Base-by-base conservation (phyloP, 352 stramenopile species). In the Saprolegnia parasitica region DNA sequence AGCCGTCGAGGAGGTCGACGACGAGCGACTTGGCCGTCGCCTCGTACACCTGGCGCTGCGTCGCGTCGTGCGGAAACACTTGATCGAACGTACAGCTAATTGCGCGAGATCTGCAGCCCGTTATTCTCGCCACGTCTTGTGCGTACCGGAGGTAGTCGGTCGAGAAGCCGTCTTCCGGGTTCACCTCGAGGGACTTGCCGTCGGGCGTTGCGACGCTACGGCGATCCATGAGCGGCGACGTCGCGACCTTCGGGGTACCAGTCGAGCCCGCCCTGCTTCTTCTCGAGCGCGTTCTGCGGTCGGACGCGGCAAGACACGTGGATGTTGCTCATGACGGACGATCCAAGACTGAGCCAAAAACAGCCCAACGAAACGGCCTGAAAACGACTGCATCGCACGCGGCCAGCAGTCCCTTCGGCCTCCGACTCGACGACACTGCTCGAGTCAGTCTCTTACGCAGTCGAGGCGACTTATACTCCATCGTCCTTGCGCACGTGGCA, bases 261-360 rank as follows among this genome's bases (percentile, higher is more conserved):
- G 76, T 85, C 74, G 0, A 75, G 68, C 0, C 83, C 84, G 40
- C 77, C 79, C 71, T 89, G 79, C 24, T 80, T 77, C 50, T 82
- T 87, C 64, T 92, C 84, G 26, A 88, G 75, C 42, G 80, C 72
- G 67, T 93, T 95, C 68, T 92, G 81, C 45, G 89, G 85, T 10
- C 85, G 80, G 16, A 96, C 75, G 4, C 88, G 82, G 24, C 85
- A 95, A 37, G 81, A 90, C 11, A 95, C 83, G 47, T 86, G 82
- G 72, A 96, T 91, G 61, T 77, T 84, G 61, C 63, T 70, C 63
- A 70, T 70, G 16, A 29, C 46, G 13, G 52, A 35, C n/a, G 5
- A 4, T 60, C 1, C 52, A 9, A 60, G 11, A 26, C 52, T 60
- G 42, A 49, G 42, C 42, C 42, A 60, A 60, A 60, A 60, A 60